Evolutionary conservation across 352 stramenopile species (phyloP), one percentile per base, ranked within the genome.

Genomic region (Globisporangium paddicum): DNA sequence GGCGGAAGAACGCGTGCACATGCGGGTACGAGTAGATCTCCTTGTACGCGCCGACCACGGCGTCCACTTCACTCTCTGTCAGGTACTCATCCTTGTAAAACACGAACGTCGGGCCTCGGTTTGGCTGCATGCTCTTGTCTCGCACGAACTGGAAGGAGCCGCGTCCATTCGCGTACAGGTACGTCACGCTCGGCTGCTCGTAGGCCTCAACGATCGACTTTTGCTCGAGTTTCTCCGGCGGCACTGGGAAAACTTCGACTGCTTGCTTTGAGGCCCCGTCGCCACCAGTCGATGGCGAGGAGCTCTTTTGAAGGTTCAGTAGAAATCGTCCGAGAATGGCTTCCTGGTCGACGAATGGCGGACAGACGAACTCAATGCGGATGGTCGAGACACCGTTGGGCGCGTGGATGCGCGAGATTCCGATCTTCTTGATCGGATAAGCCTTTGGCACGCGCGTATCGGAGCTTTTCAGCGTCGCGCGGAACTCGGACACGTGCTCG

Each of bases 61-160:
- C 86, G 42, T 89, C 70, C 26, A 93, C 73, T 60, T 95, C 86
- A 25, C 50, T 58, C 51, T 78, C 62, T 18, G 80, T 89, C 14
- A 95, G 47, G 25, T 68, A 84, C n/a, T 93, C 79, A 51, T 95
- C 86, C 60, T 93, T 95, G 66, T 90, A 95, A 32, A 93, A 90
- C 25, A 95, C 76, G 53, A 95, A 95, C 21, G 72, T 72, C 55
- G 73, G 67, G 30, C 70, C 65, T 4, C 53, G 55, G 60, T 74
- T 66, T 18, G 63, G 64, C 13, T 79, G 68, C 54, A 75, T 72
- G 44, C 21, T 62, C 25, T 68, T 64, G 56, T 87, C 80, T 6
- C 78, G 76, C 55, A 91, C 53, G 52, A 92, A 93, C 55, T 93
- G 86, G 46, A 95, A 92, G 32, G 83, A 93, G 0, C 86, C 86